Evolutionary conservation across 306 rosid species (phyloP), one percentile per base, ranked within the genome.

Genomic region (Prunus davidiana): DNA sequence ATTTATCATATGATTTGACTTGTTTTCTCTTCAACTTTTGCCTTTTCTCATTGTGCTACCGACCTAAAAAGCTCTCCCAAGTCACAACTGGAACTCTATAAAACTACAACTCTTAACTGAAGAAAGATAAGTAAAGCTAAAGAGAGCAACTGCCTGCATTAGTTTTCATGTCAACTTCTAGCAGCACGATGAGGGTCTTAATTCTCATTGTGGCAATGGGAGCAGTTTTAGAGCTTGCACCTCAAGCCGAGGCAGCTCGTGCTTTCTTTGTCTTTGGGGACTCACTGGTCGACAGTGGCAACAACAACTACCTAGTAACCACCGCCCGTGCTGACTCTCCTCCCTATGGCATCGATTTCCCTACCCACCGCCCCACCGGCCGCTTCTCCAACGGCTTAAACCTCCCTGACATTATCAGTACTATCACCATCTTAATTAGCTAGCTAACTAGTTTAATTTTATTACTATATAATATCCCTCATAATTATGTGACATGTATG

Each of bases 341-440:
- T 11, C 93, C 93, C 4, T 80, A 87, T 10, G 91, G 91, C 74
- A 72, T 89, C 27, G 93, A 89, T 56, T 86, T 78, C 13, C 89
- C 91, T 3, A 80, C 87, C 5, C 87, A 62, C 50, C 80, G 77
- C 19, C 93, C 91, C 67, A 87, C 88, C 7, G 90, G 93, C 16
- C 91, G 90, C 71, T 89, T 89, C 88, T 87, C 93, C 79, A 87
- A 89, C 22, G 93, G 89, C 81, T 56, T 83, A 47, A 87, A 85
- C 87, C 81, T 89, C 65, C 89, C 93, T 18, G 91, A 89, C 82
- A 70, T 87, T 20, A 84, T 87, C 67, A 76, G 86, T 82, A 24
- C 25, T 74, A 54, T 16, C 18, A 47, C 54, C 54, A 49, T 49
- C 54, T 12, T 49, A 14, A 3, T 12, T 49, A 49, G 13, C 18